Evolutionary conservation across 1,139 yeast genomes (phyloP), one percentile per base, ranked within the genome.

Genomic region (Suhomyces bribrorum): DNA sequence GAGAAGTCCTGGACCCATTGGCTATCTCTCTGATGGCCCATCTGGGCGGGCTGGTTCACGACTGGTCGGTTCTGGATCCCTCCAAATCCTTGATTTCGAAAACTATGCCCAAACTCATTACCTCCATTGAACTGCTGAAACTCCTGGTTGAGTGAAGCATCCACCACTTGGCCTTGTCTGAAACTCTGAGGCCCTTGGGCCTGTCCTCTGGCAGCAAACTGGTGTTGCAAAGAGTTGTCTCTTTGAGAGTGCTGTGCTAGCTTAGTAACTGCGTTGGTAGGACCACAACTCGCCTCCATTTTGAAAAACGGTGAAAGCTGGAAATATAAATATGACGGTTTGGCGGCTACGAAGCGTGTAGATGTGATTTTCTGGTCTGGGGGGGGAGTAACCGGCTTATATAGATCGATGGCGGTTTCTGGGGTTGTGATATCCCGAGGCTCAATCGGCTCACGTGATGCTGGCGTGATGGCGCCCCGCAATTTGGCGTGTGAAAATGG

Each of bases 81-180:
- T 4, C 37, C 41, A 32, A 46, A 54, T 24, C 44, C 23, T 20
- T 20, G 23, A 20, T 5, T 46, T 52, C 53, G 49, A 36, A 61
- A 58, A 27, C 48, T 39, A 27, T 34, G 45, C 12, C 59, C 62
- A 46, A 60, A 56, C 14, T 52, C 54, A 26, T 36, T 38, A 5
- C 46, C 42, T 29, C 36, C 39, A 40, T 49, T 52, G 40, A 69
- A 70, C 47, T 53, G 59, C 23, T 63, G 59, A 43, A 70, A 70
- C 20, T 70, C 73, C 11, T 50, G 52, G 42, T 69, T 68, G 33
- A 71, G 53, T 13, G 53, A 47, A 6, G 46, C 44, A 44, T 71
- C 75, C 4, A 62, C 47, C 2, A 37, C 38, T 14, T 17, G 36
- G 11, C 35, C 34, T 14, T 38, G 34, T 17, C 40, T 39, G 36